Evolutionary conservation across 2,329 filamentous ascomycete genomes (phyloP).

Genomic region (Xylariomycetidae sp.): DNA sequence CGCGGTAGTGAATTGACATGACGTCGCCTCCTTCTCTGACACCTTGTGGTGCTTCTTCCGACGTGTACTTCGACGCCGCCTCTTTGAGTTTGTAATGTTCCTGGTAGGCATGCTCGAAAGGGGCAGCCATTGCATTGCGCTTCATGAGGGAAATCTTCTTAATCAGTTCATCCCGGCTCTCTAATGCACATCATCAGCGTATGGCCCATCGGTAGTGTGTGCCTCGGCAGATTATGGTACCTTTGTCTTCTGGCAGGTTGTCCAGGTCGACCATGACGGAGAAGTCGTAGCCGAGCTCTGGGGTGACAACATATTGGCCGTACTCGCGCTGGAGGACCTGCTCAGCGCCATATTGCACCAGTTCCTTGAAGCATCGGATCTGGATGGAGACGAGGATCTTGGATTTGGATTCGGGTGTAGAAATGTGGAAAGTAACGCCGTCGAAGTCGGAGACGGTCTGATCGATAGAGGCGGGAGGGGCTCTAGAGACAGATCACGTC

Average conservation of each 20-base stretch:
- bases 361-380: conserved; percentile 90
- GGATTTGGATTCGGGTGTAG: conserved; percentile 87
- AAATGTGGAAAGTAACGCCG: conserved; percentile 97
- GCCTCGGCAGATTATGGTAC: conserved; percentile 32
- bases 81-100: conserved; percentile 84
- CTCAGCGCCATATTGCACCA: conserved; percentile 89
- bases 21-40: conserved; percentile 85
- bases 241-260: conserved; percentile 74
- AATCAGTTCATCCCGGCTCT: conserved; percentile 81
- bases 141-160: conserved; percentile 86
- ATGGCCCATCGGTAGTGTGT: neutral
- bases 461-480: conserved; percentile 83
- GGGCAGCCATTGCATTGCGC: conserved; percentile 97
- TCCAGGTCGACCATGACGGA: conserved; percentile 88
- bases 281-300: conserved; percentile 94
- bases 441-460: conserved; percentile 99
- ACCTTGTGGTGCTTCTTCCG: conserved; percentile 89
- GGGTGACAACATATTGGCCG: conserved; percentile 79
- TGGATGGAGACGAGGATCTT: conserved; percentile 93
- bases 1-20: conserved; percentile 95
- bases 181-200: conserved; percentile 40
- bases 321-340: conserved; percentile 92
- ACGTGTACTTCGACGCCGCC: conserved; percentile 86
- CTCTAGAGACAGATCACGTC: conserved; percentile 53
- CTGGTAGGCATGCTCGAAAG: conserved; percentile 94